phyloP scores from a whole-genome alignment of 495 filamentous ascomycete genomes.

The Xylaria sp. region DNA sequence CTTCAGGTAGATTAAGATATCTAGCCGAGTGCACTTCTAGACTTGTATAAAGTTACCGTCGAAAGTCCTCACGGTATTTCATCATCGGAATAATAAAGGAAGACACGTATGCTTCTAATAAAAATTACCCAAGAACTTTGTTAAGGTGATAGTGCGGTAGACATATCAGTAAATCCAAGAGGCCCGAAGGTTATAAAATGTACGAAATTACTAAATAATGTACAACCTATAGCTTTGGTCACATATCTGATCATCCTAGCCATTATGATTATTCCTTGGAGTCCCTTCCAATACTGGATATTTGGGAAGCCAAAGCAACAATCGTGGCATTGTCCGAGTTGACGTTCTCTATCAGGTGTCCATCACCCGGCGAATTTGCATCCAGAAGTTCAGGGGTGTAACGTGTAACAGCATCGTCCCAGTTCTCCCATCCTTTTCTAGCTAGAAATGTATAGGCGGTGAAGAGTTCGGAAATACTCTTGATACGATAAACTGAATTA shows the following conservation, averaged over 20 bases:
- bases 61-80: slow-evolving; percentile 8
- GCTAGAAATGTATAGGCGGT: slow-evolving; percentile 46
- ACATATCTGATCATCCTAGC: slow-evolving; percentile 20
- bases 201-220: neutral
- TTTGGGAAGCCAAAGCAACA: neutral
- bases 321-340: neutral
- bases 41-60: neutral
- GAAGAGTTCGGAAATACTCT: slow-evolving; percentile 50
- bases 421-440: slow-evolving; percentile 36
- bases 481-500: slow-evolving; percentile 49
- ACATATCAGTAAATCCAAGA: slow-evolving; percentile 1
- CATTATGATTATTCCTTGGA: neutral
- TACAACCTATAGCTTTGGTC: neutral
- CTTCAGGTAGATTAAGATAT: neutral
- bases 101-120: neutral
- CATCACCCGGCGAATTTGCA: neutral
- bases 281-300: slow-evolving; percentile 11
- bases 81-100: slow-evolving; percentile 4
- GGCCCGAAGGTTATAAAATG: neutral
- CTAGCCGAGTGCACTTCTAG: neutral
- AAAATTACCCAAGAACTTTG: slow-evolving; percentile 9
- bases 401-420: slow-evolving; percentile 46
- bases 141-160: neutral
- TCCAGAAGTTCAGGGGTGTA: slow-evolving; percentile 38
- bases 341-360: neutral